Percentiles rank a stretch among this genome's conserved stretches.
phyloP scores from a whole-genome alignment of 345 rosid species.

The Erodium maritimum region DNA sequence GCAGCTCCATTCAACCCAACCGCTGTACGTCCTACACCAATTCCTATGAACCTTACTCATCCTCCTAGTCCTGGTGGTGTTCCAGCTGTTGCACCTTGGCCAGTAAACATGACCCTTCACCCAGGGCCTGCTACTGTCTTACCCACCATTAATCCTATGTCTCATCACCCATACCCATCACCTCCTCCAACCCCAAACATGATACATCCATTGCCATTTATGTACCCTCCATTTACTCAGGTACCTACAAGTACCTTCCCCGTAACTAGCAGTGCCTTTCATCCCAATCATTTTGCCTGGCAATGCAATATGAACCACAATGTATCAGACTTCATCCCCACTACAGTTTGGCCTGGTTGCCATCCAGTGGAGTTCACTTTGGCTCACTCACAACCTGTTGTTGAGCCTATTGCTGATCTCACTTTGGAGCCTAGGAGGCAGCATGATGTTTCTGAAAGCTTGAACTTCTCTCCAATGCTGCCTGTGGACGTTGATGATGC shows the following conservation, averaged over 20 bases:
- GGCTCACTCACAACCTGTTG: conserved; percentile 29
- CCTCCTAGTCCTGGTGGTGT: conserved; percentile 46
- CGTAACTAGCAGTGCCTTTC: conserved; percentile 56
- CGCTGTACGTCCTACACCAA: conserved; percentile 47
- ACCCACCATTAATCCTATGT: conserved; percentile 31
- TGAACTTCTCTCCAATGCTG: conserved; percentile 24
- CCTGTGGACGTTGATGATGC: conserved; percentile 43
- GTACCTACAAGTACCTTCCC: conserved; percentile 66
- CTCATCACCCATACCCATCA: conserved; percentile 61
- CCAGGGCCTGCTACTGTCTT: conserved; percentile 49
- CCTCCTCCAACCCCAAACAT: conserved; percentile 82
- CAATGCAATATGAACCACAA: conserved; percentile 46
- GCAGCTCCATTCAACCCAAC: conserved; percentile 88
- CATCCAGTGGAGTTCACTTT: conserved; percentile 57
- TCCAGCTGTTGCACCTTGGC: conserved; percentile 61
- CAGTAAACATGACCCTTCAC: conserved; percentile 73
- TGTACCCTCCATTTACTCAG: conserved; percentile 70
- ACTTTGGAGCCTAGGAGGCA: conserved; percentile 32
- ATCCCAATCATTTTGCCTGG: conserved; percentile 85
- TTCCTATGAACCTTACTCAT: conserved; percentile 46
- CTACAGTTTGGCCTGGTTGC: conserved; percentile 65
- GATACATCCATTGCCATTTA: conserved; percentile 73
- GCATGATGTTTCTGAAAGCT: conserved; percentile 17
- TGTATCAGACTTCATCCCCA: conserved; percentile 56
- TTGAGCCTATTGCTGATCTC: conserved; percentile 52